A percentile compares a stretch with the other conserved stretches of the same genome.
phyloP scores from a whole-genome alignment of 2,329 filamentous ascomycete genomes.

The Xylariomycetidae sp. region DNA sequence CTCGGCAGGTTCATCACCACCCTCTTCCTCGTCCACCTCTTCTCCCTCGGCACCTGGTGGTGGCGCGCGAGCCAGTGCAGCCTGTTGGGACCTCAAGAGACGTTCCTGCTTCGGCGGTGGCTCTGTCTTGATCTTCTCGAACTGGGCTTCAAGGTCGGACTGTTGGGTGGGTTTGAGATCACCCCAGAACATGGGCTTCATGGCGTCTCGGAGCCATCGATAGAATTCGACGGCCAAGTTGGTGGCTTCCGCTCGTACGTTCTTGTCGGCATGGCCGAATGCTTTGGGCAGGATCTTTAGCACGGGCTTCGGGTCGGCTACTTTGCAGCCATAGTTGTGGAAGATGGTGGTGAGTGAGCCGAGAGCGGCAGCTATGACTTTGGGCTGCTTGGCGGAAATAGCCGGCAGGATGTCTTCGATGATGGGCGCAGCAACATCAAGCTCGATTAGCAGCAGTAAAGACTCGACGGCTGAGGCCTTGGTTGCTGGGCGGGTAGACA shows the following conservation, averaged over 20 bases:
- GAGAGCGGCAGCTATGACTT: conserved; percentile 29
- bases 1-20: conserved; percentile 59
- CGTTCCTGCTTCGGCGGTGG: conserved; percentile 84
- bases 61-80: conserved; percentile 65
- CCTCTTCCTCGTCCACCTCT: conserved; percentile 52
- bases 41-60: conserved; percentile 51
- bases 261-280: conserved; percentile 96
- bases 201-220: conserved; percentile 92
- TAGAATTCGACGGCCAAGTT: conserved; percentile 91
- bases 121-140: conserved; percentile 88
- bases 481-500: conserved; percentile 79
- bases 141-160: conserved; percentile 85
- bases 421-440: conserved; percentile 78
- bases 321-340: conserved; percentile 91
- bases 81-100: conserved; percentile 83
- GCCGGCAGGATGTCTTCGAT: conserved; percentile 77
- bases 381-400: conserved; percentile 33
- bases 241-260: conserved; percentile 89
- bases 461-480: conserved; percentile 85
- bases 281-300: conserved; percentile 83
- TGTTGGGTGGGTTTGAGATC: conserved; percentile 96
- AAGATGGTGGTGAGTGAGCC: conserved; percentile 73
- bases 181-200: conserved; percentile 97
- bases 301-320: conserved; percentile 86
- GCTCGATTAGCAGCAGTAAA: conserved; percentile 79